Evolutionary conservation across 495 filamentous ascomycete species (phyloP).

Genomic region (Penicillium herquei): DNA sequence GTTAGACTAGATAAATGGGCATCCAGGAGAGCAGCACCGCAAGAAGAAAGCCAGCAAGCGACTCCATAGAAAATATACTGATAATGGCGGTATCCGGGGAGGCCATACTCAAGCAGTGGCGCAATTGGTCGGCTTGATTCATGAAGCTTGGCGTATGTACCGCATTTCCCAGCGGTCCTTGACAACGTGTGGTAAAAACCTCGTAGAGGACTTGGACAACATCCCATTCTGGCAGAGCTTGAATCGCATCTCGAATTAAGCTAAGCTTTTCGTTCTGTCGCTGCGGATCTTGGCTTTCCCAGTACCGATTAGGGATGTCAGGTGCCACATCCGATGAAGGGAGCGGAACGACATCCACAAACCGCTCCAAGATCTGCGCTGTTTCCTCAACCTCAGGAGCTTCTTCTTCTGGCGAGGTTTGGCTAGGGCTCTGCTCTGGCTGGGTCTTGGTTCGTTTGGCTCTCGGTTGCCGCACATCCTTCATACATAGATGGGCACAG

Average conservation of each 20-base stretch:
- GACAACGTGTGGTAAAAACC: constrained; percentile 28
- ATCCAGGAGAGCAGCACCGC: background rate
- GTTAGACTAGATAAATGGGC: background rate
- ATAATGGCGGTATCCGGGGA: background rate
- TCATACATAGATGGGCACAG: constrained; percentile 22
- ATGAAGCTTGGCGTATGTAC: constrained; percentile 25
- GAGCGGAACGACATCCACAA: constrained; percentile 4
- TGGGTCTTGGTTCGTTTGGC: constrained; percentile 15
- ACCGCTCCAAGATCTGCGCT: constrained; percentile 7
- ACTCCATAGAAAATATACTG: constrained; percentile 5
- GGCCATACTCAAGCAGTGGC: background rate
- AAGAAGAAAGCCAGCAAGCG: constrained; percentile 5
- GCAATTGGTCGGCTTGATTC: constrained; percentile 11
- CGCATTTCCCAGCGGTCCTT: constrained; percentile 25
- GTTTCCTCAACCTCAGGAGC: constrained; percentile 6
- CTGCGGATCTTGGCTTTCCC: constrained; percentile 2
- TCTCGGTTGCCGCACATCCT: constrained; percentile 24
- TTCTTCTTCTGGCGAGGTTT: background rate
- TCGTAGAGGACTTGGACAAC: constrained; percentile 13
- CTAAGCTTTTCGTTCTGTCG: constrained; percentile 1
- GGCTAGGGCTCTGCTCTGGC: background rate
- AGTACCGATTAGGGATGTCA: constrained; percentile 9
- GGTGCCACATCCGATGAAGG: background rate
- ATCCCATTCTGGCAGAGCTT: constrained; percentile 4
- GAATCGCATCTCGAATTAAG: constrained; percentile 21